Evolutionary conservation across 768 basidiomycete species (phyloP).

Genomic region (Serendipita sp.): DNA sequence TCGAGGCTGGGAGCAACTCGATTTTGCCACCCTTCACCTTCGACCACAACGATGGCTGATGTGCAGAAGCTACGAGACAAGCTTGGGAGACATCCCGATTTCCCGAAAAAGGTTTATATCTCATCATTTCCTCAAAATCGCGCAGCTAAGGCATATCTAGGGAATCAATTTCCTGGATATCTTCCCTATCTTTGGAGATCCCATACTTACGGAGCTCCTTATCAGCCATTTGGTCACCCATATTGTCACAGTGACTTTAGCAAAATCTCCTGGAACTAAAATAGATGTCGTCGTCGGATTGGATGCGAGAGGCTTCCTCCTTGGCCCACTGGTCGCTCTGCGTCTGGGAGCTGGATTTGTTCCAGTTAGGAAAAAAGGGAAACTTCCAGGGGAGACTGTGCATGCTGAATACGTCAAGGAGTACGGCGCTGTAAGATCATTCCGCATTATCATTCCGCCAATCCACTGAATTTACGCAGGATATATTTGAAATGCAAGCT

Average conservation of each 20-base stretch:
- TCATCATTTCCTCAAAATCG: background rate
- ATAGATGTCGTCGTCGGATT: constrained; percentile 89
- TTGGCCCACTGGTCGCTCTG: constrained; percentile 84
- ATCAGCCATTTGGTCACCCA: constrained; percentile 81
- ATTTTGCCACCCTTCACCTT: background rate
- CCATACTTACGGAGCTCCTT: constrained; percentile 75
- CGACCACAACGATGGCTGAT: constrained; percentile 43
- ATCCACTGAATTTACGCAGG: constrained; percentile 29
- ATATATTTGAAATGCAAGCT: constrained; percentile 90
- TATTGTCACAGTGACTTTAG: constrained; percentile 63
- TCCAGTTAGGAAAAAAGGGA: constrained; percentile 86
- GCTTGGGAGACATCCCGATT: constrained; percentile 52
- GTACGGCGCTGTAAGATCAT: constrained; percentile 52
- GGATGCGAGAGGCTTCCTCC: constrained; percentile 89
- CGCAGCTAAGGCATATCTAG: constrained; percentile 24
- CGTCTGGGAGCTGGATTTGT: constrained; percentile 89
- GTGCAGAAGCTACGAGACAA: constrained; percentile 50
- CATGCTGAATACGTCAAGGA: constrained; percentile 77
- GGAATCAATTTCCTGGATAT: constrained; percentile 90
- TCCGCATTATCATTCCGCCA: background rate
- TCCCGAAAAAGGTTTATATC: constrained; percentile 68
- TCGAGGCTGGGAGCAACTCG: background rate
- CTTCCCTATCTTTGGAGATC: constrained; percentile 81
- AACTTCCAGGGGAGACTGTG: constrained; percentile 78
- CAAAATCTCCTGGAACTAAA: constrained; percentile 41